Conservation (phyloP, 2,329 filamentous ascomycete genomes). For the Sclerotinia nivalis region DNA sequence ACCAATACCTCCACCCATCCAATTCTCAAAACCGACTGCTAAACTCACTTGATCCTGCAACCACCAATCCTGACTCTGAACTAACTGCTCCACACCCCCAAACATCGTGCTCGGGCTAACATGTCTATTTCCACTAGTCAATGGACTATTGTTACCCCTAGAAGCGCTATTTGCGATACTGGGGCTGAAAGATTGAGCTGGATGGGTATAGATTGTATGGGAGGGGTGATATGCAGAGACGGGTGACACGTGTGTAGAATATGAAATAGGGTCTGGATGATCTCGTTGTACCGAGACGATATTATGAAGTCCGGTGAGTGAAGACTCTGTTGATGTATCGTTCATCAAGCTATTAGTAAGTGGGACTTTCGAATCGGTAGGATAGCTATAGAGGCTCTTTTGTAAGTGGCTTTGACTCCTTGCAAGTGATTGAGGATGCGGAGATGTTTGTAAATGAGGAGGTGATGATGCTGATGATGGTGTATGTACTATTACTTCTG, state of each 20-base stretch:
- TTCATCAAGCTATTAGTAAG: neutral
- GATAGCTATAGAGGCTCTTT: slow-evolving; percentile 39
- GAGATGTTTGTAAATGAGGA: slow-evolving; percentile 22
- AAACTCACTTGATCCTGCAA: slow-evolving; percentile 62
- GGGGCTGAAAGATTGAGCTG: neutral
- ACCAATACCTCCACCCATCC: slow-evolving; percentile 44
- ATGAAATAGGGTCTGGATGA: slow-evolving; percentile 9
- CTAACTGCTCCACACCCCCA: slow-evolving; percentile 59
- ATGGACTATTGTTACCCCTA: neutral
- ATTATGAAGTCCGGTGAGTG: neutral
- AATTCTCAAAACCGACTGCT: slow-evolving; percentile 63
- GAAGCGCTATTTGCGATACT: neutral
- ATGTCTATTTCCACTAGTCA: slow-evolving; percentile 37
- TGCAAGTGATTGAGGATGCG: slow-evolving; percentile 19
- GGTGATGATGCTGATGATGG: slow-evolving; percentile 34
- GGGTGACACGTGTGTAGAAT: slow-evolving; percentile 9
- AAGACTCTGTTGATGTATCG: neutral
- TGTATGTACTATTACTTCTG: slow-evolving; percentile 36
- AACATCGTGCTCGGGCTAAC: slow-evolving; percentile 53
- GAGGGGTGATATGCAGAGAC: neutral
- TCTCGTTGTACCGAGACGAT: neutral
- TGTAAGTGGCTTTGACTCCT: slow-evolving; percentile 35
- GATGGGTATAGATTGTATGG: neutral
- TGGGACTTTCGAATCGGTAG: neutral
- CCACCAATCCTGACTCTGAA: slow-evolving; percentile 67